Conservation (phyloP, 495 filamentous ascomycete species). For the Penicillium paxilli region DNA sequence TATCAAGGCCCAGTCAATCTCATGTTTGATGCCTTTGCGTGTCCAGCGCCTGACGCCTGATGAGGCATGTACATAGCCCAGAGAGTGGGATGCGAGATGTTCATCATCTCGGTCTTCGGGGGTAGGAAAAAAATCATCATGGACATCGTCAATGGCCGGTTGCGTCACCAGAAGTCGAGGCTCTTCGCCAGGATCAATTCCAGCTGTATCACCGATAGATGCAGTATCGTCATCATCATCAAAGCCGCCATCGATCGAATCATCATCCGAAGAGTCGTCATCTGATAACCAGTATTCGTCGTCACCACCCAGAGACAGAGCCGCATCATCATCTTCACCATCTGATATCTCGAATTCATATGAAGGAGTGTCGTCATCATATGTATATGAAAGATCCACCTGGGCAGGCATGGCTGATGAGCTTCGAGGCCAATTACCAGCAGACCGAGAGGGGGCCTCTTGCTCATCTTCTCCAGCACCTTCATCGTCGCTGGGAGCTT, state of each 20-base stretch:
- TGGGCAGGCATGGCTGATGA: slow-evolving; percentile 10
- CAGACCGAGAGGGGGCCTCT: slow-evolving; percentile 33
- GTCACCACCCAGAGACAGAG: slow-evolving; percentile 28
- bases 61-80: slow-evolving; percentile 85
- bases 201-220: slow-evolving; percentile 82
- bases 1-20: slow-evolving; percentile 95
- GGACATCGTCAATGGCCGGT: slow-evolving; percentile 82
- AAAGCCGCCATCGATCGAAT: slow-evolving; percentile 38
- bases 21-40: slow-evolving; percentile 69
- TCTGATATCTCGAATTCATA: slow-evolving; percentile 52
- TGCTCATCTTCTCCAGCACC: slow-evolving; percentile 30
- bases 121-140: slow-evolving; percentile 71
- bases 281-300: slow-evolving; percentile 46
- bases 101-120: slow-evolving; percentile 65
- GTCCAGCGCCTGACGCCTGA: slow-evolving; percentile 77
- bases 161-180: slow-evolving; percentile 76
- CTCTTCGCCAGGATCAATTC: slow-evolving; percentile 72
- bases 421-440: slow-evolving; percentile 33
- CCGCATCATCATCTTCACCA: slow-evolving; percentile 44
- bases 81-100: slow-evolving; percentile 71
- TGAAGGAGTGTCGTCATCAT: slow-evolving; percentile 32
- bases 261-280: slow-evolving; percentile 49
- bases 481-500: slow-evolving; percentile 70
- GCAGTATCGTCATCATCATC: slow-evolving; percentile 59
- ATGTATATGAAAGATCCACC: slow-evolving; percentile 31